Conservation (phyloP, 768 basidiomycete species). For the Leccinum ochraceum region DNA sequence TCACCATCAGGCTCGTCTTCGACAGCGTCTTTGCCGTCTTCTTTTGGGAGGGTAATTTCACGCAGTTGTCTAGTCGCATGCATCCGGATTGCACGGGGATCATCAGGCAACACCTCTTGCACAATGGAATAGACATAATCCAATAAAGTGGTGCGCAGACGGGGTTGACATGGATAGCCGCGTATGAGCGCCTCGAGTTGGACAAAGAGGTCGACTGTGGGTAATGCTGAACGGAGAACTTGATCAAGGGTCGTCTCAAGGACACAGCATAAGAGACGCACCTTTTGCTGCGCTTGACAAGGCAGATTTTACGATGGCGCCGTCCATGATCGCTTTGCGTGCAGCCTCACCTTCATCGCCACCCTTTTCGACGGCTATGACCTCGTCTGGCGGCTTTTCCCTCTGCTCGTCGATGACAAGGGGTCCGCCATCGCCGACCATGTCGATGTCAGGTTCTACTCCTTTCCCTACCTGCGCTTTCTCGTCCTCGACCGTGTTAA, state of each 20-base stretch:
- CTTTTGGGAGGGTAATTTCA: constrained; percentile 30
- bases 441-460: constrained; percentile 28
- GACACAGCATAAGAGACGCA: constrained; percentile 32
- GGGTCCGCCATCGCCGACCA: constrained; percentile 13
- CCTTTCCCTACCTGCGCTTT: constrained; percentile 19
- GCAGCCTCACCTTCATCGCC: constrained; percentile 55
- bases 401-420: constrained; percentile 24
- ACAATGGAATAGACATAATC: constrained; percentile 47
- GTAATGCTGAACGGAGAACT: constrained; percentile 36
- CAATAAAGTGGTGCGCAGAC: constrained; percentile 42
- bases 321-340: constrained; percentile 68
- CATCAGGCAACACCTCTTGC: constrained; percentile 35
- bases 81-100: constrained; percentile 40
- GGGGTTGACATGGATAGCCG: constrained; percentile 42
- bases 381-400: constrained; percentile 27
- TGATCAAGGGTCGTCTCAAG: constrained; percentile 13
- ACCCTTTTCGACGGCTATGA: constrained; percentile 36
- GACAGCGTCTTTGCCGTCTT: constrained; percentile 5
- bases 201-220: constrained; percentile 42
- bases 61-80: constrained; percentile 40
- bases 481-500: constrained; percentile 33
- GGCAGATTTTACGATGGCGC: constrained; percentile 79
- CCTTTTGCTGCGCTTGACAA: constrained; percentile 75
- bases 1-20: constrained; percentile 21
- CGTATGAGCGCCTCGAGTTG: constrained; percentile 44